Percentiles rank a stretch among this genome's conserved stretches.
These are phyloP conservation scores for Albizia julibrissin DNA, from an alignment of 306 rosid genomes.

Conservation along the genomic window DNA sequence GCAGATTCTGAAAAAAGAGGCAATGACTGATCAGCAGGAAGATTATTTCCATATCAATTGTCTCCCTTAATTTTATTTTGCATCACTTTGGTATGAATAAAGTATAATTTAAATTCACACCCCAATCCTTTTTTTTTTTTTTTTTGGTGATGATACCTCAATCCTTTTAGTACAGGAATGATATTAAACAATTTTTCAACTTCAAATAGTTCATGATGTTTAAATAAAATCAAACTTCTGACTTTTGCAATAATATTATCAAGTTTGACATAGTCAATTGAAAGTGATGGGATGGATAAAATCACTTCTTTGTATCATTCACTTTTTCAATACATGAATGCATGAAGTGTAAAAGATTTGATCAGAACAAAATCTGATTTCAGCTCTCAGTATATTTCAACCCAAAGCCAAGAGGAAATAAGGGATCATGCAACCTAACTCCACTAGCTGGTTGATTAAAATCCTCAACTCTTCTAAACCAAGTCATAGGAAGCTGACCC, in stretches of 20 bases:
- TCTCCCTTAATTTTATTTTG: too few species aligned
- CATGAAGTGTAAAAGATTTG: background rate
- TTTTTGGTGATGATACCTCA: too few species aligned
- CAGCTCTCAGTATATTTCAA: conserved; percentile 24
- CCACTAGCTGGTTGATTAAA: conserved; percentile 46
- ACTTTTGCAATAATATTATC: too few species aligned
- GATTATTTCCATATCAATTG: too few species aligned
- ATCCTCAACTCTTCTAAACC: conserved; percentile 66
- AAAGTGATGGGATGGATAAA: too few species aligned
- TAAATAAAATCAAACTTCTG: too few species aligned
- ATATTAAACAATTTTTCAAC: too few species aligned
- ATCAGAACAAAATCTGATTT: background rate
- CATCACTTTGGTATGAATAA: too few species aligned
- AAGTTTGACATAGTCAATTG: too few species aligned
- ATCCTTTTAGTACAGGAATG: conserved; percentile 35
- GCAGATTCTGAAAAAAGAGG: too few species aligned
- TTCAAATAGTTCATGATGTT: too few species aligned
- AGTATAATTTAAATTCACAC: conserved; percentile 37
- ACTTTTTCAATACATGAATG: background rate
- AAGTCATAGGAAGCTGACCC: conserved; percentile 78
- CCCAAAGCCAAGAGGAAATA: conserved; percentile 76
- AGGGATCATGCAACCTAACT: conserved; percentile 50
- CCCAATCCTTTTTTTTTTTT: conserved; percentile 31
- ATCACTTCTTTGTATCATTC: background rate
- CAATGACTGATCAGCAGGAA: too few species aligned